Base-by-base conservation (phyloP, 2,329 filamentous ascomycete genomes). In the Polytolypa hystricis region DNA sequence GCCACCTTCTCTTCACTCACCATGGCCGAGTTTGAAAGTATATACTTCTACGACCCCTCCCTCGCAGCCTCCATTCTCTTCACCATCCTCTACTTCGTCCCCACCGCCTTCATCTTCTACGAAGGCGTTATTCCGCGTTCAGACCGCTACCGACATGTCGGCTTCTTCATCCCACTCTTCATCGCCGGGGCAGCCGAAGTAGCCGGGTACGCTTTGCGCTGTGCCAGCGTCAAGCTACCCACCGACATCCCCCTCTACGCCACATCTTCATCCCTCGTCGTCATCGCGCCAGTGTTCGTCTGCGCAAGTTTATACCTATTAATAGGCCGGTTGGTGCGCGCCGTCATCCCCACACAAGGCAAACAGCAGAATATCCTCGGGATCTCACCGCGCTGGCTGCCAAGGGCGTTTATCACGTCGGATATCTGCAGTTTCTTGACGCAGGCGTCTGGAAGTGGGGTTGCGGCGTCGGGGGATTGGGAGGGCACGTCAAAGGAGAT, bases 221-320 rank as follows among this genome's bases (percentile, higher is more conserved):
- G 53, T 10, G 56, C 59, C 29, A 65, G 58, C 11, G 49, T 56
- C 25, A 54, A 58, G 37, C 44, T 58, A 21, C 52, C 54, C 15
- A 45, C 48, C 5, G 46, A 57, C 4, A 51, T 68, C 25, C 46
- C 50, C 1, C 49, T 62, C 1, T 68, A 65, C 36, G 56, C 66
- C 4, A 44, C 56, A 26, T 61, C 57, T 1, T 44, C 57, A 4
- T 60, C 58, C 0, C 53, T 66, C 15, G 64, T 68, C n/a, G 62
- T 70, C 9, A 54, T 72, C 27, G 65, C 67, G 0, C 69, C 69
- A 0, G 56, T 70, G 28, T 60, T 71, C 35, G 50, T 70, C 33
- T 66, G 66, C 11, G 69, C 68, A 0, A 66, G 64, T 2, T 65
- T 70, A 38, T 72, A 72, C 48, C 58, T 71, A 35, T 59, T 71